Evolutionary conservation across 805 yeast species (phyloP), one percentile per base, ranked within the genome.

Genomic region (Torulaspora maleeae): DNA sequence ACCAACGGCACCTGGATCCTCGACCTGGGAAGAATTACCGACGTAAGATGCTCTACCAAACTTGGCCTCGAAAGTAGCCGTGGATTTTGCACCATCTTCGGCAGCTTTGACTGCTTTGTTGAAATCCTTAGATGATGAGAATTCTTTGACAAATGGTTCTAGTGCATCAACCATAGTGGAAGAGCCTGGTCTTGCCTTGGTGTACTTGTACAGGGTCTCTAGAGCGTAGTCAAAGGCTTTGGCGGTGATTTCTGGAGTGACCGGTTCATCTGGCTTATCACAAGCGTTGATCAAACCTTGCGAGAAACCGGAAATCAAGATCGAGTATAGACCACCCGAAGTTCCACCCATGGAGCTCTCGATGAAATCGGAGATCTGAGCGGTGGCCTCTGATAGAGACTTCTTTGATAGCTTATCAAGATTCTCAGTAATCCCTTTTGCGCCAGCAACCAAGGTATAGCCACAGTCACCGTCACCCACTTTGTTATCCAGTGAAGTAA

Each of bases 381-480:
- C 72, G 36, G 86, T 63, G 0, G 85, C 78, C 41, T 79, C 73
- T n/a, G 77, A 73, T 16, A 76, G 60, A 6, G 73, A 69, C 3
- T 61, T 51, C 22, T 66, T 63, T 25, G 74, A 68, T 24, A 76
- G 56, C 7, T 64, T 54, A 8, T 72, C 68, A 38, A 87, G 67
- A 16, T 79, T 78, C 9, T 73, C 68, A 36, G 79, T 64, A 35
- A 90, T 76, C 1, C 86, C 89, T 44, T 81, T 74, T 24, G 89
- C 93, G 32, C 97, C 98, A 19, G 79, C 75, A 11, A 81, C 86
- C 49, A 90, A 69, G 1, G 97, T 90, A 57, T 87, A 93, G 33
- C 98, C 98, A 68, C 97, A 90, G 63, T 90, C 98, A 56, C 98
- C 98, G 64, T 90, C 98, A 47, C 98, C 98, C 1, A 91, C 96